phyloP scores from a whole-genome alignment of 148 eudicot genomes.

The Camellia granthamiana region DNA sequence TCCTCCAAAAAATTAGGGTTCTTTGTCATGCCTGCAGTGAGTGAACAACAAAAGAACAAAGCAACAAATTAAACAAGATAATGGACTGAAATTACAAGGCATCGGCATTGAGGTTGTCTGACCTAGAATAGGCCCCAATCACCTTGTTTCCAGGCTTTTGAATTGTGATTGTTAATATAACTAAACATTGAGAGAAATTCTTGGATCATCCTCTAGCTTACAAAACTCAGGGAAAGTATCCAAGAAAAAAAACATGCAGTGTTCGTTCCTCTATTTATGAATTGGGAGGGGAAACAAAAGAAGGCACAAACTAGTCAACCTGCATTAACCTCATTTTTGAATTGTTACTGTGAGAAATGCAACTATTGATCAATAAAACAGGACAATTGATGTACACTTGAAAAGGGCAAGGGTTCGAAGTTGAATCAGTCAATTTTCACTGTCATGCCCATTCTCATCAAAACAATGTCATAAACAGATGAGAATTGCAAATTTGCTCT shows the following conservation, averaged over 20 bases:
- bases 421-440: neutral
- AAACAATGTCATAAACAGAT: neutral
- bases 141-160: neutral
- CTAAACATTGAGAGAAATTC: neutral
- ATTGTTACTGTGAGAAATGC: no score
- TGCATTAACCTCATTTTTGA: neutral
- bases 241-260: neutral
- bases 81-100: neutral
- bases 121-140: neutral
- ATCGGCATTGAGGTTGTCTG: neutral
- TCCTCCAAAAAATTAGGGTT: constrained; percentile 56
- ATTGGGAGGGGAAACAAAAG: neutral
- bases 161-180: neutral
- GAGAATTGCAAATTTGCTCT: neutral
- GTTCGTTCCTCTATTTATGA: neutral
- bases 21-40: constrained; percentile 55
- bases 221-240: neutral
- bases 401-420: neutral
- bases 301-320: neutral
- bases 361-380: neutral
- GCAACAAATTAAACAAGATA: neutral
- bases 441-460: neutral
- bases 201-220: neutral
- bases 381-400: no score
- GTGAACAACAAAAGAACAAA: neutral